Base-by-base conservation (phyloP, 257 asterid species). In the Lithospermum erythrorhizon region DNA sequence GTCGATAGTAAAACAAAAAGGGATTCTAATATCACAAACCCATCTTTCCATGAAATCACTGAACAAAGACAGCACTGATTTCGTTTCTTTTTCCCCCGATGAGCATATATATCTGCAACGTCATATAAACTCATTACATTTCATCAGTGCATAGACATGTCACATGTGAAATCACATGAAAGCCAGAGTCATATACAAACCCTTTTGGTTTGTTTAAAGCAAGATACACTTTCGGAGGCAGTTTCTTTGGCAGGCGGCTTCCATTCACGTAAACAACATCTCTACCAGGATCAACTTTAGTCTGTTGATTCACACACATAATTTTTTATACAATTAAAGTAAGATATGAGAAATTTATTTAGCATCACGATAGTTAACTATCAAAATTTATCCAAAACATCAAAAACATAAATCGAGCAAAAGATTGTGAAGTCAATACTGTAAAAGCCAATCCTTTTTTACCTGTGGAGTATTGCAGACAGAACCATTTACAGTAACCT, bases 131-230 rank as follows among this genome's bases (percentile, higher is more conserved):
- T 66, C 51, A 70, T 73, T 67, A 72, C 53, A 69, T 68, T 10
- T 65, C 21, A 68, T 32, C 30, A 25, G 61, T 32, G 62, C 54
- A 54, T 21, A 19, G 11, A 55, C 47, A 22, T 32, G 24, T 24
- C 57, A 20, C 18, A 58, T 32, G 48, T 54, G 67, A 19, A 53
- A 22, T 65, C 22, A 15, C 25, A 66, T 37, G 64, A 52, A 61
- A 60, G 65, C 22, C 49, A 63, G 21, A 60, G 41, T 70, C 74
- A 63, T 30, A 55, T 51, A 69, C 95, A 45, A 65, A 91, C 98
- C 99, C 99, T 77, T 93, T 93, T 18, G 99, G 99, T 82, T 93
- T 93, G 90, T 93, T 93, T 24, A 93, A 73, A 30, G 97, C 99
- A 77, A 93, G 75, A 79, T 89, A 89, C 62, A 93, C 85, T 82